A percentile compares a stretch with the other conserved stretches of the same genome.
These are phyloP conservation scores for Polyplosphaeria fusca DNA, from an alignment of 495 filamentous ascomycete species.

Conservation along the genomic window DNA sequence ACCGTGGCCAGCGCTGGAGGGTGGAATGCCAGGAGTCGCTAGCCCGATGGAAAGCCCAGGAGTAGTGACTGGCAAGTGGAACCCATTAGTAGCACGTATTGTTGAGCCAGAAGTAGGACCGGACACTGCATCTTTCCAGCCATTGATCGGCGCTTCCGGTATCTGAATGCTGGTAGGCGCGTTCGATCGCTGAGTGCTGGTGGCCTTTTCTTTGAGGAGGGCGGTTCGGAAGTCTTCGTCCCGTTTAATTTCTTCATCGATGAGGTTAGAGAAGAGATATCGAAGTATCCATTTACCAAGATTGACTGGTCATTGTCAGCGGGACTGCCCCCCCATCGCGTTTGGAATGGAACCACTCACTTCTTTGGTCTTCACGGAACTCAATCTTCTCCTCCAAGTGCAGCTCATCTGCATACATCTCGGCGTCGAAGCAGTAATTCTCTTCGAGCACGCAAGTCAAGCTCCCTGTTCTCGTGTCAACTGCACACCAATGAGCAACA, in stretches of 20 bases:
- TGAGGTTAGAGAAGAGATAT: conserved; percentile 84
- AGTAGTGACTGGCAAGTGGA: conserved; percentile 56
- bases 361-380: conserved; percentile 90
- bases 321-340: too few species aligned
- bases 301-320: conserved; percentile 62
- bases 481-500: conserved; percentile 90
- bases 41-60: conserved; percentile 74
- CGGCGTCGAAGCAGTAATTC: conserved; percentile 95
- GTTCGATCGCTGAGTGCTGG: conserved; percentile 53
- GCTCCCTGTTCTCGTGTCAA: conserved; percentile 88
- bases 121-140: conserved; percentile 46
- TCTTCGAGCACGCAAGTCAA: conserved; percentile 88
- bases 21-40: conserved; percentile 59
- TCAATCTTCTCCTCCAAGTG: conserved; percentile 67
- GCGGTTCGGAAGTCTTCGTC: conserved; percentile 69
- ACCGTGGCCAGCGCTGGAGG: conserved; percentile 34
- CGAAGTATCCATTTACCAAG: conserved; percentile 95
- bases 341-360: too few species aligned
- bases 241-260: conserved; percentile 81
- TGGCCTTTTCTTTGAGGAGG: conserved; percentile 60
- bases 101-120: conserved; percentile 57
- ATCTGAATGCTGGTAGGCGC: conserved; percentile 67
- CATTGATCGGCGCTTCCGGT: conserved; percentile 50
- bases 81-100: conserved; percentile 61
- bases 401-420: conserved; percentile 91